Evolutionary conservation across 305 asterid genomes (phyloP), one percentile per base, ranked within the genome.

Genomic region (Petunia hybrid): DNA sequence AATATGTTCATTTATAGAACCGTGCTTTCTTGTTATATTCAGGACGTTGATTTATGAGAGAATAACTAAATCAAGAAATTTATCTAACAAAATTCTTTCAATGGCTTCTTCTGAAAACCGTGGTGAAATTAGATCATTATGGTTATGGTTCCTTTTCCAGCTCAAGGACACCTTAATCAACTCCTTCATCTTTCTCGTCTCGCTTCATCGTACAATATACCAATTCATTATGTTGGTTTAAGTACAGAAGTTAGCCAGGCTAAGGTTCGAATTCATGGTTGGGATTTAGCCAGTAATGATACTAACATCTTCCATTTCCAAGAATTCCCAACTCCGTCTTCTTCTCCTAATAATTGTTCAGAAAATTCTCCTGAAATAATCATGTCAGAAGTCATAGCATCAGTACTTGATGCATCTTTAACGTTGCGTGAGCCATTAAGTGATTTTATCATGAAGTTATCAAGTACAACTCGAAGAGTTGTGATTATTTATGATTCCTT

Each of bases 81-180:
- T n/a, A 16, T 59, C 8, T 16, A 59, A 59, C 8, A 36, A 14
- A 46, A 22, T 22, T 22, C 53, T 46, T 46, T 8, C 53, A 59
- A 59, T 59, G 36, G 36, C 6, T 16, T 59, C 63, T 59, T 16
- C 63, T 5, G 36, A 16, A 59, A 59, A 59, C 36, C 63, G 16
- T 16, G 36, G 16, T 16, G 36, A 59, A 59, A 59, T 16, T 16
- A 36, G 53, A 46, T 66, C n/a, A 66, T 42, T 16, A 55, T 71
- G 57, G 77, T 71, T 5, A 71, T 46, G 57, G 61, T 71, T 51
- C 61, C 77, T 8, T 71, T 46, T 31, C 61, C 56, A 1, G 77
- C 61, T 9, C 77, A 71, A 71, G 77, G 77, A 22, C 61, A 71
- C 41, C 60, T 71, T 60, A 71, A 71, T 38, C 77, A 71, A 45